Base-by-base conservation (phyloP, 75 land plant genomes). In the Pinus tabuliformis region DNA sequence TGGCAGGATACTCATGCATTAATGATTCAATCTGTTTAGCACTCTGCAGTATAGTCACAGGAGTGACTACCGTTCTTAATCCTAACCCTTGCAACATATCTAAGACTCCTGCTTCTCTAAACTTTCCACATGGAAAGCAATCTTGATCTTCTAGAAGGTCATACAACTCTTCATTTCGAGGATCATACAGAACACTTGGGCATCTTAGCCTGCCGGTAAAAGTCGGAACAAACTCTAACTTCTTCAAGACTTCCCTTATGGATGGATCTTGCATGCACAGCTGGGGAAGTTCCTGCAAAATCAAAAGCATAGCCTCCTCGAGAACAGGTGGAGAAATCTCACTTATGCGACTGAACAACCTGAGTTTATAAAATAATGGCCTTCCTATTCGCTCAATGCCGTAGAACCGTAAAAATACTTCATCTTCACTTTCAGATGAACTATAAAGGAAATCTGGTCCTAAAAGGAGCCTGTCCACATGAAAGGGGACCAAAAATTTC, bases 201-300 rank as follows among this genome's bases (percentile, higher is more conserved):
- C 89, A 58, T 62, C 79, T 79, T 11, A 96, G 76, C 59, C 39
- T 79, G 42, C 97, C 93, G 78, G 76, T 82, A 57, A 56, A 65
- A 17, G 87, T 90, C 22, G 94, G 92, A 3, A 96, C 87, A 86
- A 96, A 96, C 39, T 82, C 84, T 68, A 91, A 61, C 39, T 76
- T 79, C 66, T 74, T 88, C 81, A 96, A 75, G 42, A 16, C 57
- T 62, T 87, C 94, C 64, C 77, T 85, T 58, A 96, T 70, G 59
- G 81, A 78, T 58, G 78, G 5, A 77, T 96, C 99, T 13, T 87
- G 86, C 12, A 80, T 56, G 72, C 83, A 85, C 65, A 96, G 75
- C 57, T 94, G 91, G 30, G 99, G 99, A 22, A 96, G 88, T 66
- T 91, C 94, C 73, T 78, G 83, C 59, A 96, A 78, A 66, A 96